Evolutionary conservation across 192 early-diverging fungal genomes (phyloP).

Genomic region (Coemansia reversa): DNA sequence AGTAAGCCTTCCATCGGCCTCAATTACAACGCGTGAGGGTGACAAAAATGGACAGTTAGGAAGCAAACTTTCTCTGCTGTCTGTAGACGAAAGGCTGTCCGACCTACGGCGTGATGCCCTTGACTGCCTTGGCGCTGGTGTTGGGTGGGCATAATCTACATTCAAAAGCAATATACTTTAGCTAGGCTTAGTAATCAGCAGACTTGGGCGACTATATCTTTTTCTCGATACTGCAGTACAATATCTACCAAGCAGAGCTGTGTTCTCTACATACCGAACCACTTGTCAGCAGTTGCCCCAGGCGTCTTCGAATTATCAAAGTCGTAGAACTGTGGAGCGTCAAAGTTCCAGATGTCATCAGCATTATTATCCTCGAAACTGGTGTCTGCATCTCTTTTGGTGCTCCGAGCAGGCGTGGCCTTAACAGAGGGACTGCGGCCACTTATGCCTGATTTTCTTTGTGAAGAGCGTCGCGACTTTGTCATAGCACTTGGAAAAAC

Average conservation of each 20-base stretch:
- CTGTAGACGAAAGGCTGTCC: slow-evolving; percentile 20
- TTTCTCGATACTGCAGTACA: not conserved
- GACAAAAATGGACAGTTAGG: slow-evolving; percentile 40
- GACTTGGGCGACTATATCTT: not conserved
- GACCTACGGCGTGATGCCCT: slow-evolving; percentile 14
- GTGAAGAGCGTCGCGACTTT: slow-evolving; percentile 28
- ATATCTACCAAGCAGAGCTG: not conserved
- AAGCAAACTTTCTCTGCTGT: slow-evolving; percentile 30
- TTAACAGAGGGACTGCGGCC: slow-evolving; percentile 6
- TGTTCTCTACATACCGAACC: slow-evolving; percentile 43
- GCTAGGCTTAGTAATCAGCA: not conserved
- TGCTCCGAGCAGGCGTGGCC: slow-evolving; percentile 22
- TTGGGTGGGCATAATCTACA: slow-evolving; percentile 45
- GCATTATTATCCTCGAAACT: slow-evolving; percentile 1
- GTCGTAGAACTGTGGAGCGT: slow-evolving; percentile 50
- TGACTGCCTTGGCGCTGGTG: slow-evolving; percentile 31
- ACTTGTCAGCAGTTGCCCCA: slow-evolving; percentile 36
- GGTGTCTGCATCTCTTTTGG: not conserved
- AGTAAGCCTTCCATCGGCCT: slow-evolving; percentile 27
- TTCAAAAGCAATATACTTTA: not conserved
- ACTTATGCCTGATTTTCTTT: slow-evolving; percentile 9
- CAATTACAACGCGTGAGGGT: slow-evolving; percentile 33
- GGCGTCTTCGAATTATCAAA: slow-evolving; percentile 49
- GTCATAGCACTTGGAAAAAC: slow-evolving; percentile 21
- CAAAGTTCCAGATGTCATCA: slow-evolving; percentile 44